phyloP scores from a whole-genome alignment of 2,329 filamentous ascomycete species.

The Blumeria hordei region DNA sequence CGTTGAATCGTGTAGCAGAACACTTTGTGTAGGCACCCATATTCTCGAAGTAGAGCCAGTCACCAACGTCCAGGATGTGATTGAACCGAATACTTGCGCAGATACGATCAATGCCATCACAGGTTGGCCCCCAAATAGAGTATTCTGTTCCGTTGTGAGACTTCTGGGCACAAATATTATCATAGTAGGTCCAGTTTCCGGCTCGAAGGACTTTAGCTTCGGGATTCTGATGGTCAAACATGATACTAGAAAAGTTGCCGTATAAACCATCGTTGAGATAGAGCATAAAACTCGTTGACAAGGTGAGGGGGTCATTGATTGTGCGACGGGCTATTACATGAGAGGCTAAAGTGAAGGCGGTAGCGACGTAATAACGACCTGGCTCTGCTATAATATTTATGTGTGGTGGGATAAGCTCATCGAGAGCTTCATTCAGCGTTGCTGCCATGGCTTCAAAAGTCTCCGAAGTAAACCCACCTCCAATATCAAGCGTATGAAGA shows the following conservation, averaged over 20 bases:
- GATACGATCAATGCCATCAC: constrained; percentile 93
- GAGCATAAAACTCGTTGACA: constrained; percentile 67
- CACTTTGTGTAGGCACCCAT: constrained; percentile 99
- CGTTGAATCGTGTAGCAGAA: constrained; percentile 93
- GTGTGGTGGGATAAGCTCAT: constrained; percentile 58
- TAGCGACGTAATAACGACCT: constrained; percentile 84
- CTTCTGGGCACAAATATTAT: constrained; percentile 25
- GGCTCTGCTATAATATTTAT: constrained; percentile 87
- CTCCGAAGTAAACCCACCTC: constrained; percentile 76
- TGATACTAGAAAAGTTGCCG: constrained; percentile 97
- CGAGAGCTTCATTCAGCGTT: constrained; percentile 55
- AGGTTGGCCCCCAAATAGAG: constrained; percentile 94
- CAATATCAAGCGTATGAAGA: constrained; percentile 76
- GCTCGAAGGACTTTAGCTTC: constrained; percentile 55
- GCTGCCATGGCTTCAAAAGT: constrained; percentile 78
- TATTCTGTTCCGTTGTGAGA: constrained; percentile 44
- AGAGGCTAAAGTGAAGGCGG: constrained; percentile 82
- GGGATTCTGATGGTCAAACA: constrained; percentile 94
- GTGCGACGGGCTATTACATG: constrained; percentile 90
- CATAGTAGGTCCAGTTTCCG: constrained; percentile 31
- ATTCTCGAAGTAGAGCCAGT: constrained; percentile 96
- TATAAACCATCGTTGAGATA: constrained; percentile 97
- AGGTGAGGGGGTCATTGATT: constrained; percentile 43
- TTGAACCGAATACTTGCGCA: constrained; percentile 55
- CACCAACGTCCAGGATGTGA: constrained; percentile 64